Percentiles rank a stretch among this genome's conserved stretches.
These are phyloP conservation scores for Pythium aphanidermatum DNA, from an alignment of 352 stramenopile genomes.

Conservation along the genomic window DNA sequence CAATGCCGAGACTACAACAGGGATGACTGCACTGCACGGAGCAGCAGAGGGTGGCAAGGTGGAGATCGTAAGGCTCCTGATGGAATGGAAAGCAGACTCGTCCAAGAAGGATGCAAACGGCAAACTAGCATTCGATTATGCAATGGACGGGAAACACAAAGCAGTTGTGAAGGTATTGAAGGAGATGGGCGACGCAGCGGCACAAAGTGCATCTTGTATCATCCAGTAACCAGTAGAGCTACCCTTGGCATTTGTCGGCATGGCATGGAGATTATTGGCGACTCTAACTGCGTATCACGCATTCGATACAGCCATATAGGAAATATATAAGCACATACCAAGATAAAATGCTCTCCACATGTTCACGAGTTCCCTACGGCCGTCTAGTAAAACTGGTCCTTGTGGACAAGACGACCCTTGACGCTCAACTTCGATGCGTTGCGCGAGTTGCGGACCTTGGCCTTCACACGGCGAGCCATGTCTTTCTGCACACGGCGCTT, in stretches of 20 bases:
- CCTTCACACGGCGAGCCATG: conserved; percentile 49
- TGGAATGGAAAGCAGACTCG: conserved; percentile 88
- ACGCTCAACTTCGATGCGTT: conserved; percentile 83
- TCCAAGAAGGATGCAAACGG: conserved; percentile 85
- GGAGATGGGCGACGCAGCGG: conserved; percentile 88
- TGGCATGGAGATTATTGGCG: no score
- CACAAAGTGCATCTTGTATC: conserved; percentile 78
- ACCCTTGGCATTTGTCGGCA: no score
- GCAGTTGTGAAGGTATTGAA: conserved; percentile 89
- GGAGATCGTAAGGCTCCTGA: conserved; percentile 88
- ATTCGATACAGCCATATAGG: conserved; percentile 9
- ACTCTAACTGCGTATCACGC: no score
- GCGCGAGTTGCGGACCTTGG: conserved; percentile 47
- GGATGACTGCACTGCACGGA: conserved; percentile 86
- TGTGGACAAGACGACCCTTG: conserved; percentile 81
- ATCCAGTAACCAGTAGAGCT: no score
- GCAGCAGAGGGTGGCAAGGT: conserved; percentile 89
- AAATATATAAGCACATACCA: conserved; percentile 18
- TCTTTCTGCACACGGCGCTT: conserved; percentile 79
- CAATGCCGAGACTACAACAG: conserved; percentile 87
- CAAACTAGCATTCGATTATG: conserved; percentile 90
- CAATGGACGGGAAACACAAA: conserved; percentile 91
- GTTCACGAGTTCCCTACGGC: neutral
- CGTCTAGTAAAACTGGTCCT: conserved; percentile 58
- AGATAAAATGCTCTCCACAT: neutral